Evolutionary conservation across 2,329 filamentous ascomycete genomes (phyloP).

Genomic region (Fusarium secorum): DNA sequence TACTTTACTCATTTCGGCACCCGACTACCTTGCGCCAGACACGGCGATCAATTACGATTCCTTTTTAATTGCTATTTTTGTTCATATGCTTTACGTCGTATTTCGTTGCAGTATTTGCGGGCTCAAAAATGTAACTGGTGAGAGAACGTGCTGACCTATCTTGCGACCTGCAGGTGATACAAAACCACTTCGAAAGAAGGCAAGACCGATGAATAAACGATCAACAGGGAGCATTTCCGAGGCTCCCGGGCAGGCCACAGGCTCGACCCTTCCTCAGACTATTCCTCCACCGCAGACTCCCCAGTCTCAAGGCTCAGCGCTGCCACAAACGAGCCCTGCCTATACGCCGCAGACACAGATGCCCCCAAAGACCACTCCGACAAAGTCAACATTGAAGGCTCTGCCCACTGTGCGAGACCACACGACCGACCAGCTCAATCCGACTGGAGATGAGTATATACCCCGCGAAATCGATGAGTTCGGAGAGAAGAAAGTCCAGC

Average conservation of each 20-base stretch:
- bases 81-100: constrained; percentile 47
- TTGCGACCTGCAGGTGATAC: constrained; percentile 53
- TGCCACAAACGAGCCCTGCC: constrained; percentile 53
- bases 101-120: constrained; percentile 14
- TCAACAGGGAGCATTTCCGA: constrained; percentile 61
- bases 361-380: constrained; percentile 81
- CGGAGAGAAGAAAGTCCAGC: constrained; percentile 91
- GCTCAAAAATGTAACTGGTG: not conserved
- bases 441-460: constrained; percentile 91
- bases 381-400: constrained; percentile 88
- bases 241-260: constrained; percentile 62
- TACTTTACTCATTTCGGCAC: constrained; percentile 45
- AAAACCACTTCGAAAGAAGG: constrained; percentile 62
- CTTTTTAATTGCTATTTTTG: constrained; percentile 28
- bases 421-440: constrained; percentile 91
- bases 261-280: constrained; percentile 51
- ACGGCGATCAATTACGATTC: constrained; percentile 20
- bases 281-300: constrained; percentile 63
- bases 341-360: constrained; percentile 55
- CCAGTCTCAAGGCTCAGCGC: constrained; percentile 58
- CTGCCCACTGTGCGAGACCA: constrained; percentile 95
- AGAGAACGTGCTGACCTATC: constrained; percentile 40
- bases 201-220: constrained; percentile 69
- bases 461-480: constrained; percentile 91
- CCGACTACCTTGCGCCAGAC: constrained; percentile 28